A percentile compares a stretch with the other conserved stretches of the same genome.
Conservation (phyloP, 2,329 filamentous ascomycete genomes). For the Ploettnerulaceae sp. region DNA sequence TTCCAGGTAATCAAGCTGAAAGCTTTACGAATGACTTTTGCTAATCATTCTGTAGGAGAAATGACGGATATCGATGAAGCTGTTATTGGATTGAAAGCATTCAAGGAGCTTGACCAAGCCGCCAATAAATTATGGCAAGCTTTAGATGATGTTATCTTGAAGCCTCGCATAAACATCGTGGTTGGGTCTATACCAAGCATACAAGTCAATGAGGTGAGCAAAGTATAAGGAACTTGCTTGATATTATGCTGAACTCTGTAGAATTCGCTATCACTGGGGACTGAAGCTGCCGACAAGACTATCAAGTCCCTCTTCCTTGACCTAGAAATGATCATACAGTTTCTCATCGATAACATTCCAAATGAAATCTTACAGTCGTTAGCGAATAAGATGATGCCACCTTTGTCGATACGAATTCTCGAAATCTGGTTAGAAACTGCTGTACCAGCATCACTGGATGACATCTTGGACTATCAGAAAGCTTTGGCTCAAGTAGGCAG, state of each 20-base stretch:
- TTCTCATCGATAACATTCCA: conserved; percentile 49
- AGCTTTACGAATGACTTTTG: background rate
- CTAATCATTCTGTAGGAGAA: conserved; percentile 15
- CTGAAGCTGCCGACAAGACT: conserved; percentile 41
- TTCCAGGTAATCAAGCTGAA: conserved; percentile 12
- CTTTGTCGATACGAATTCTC: conserved; percentile 63
- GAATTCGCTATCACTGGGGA: conserved; percentile 40
- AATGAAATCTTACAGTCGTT: conserved; percentile 53
- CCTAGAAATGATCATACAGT: conserved; percentile 47
- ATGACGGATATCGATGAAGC: conserved; percentile 51
- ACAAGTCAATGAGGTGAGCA: conserved; percentile 38
- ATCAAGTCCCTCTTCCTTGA: conserved; percentile 51
- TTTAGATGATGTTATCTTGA: conserved; percentile 56
- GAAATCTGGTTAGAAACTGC: conserved; percentile 69
- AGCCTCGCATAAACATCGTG: conserved; percentile 50
- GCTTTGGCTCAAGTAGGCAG: conserved; percentile 58
- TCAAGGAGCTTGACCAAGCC: conserved; percentile 56
- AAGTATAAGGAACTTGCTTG: background rate
- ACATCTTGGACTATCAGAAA: conserved; percentile 66
- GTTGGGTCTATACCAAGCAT: conserved; percentile 36
- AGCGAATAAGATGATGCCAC: conserved; percentile 64
- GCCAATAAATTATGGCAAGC: conserved; percentile 58
- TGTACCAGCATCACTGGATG: conserved; percentile 69
- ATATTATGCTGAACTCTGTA: conserved; percentile 21
- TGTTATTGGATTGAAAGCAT: conserved; percentile 51